These are phyloP conservation scores for Colletotrichum sp. DNA, from an alignment of 2,329 filamentous ascomycete genomes.

Conservation along the genomic window DNA sequence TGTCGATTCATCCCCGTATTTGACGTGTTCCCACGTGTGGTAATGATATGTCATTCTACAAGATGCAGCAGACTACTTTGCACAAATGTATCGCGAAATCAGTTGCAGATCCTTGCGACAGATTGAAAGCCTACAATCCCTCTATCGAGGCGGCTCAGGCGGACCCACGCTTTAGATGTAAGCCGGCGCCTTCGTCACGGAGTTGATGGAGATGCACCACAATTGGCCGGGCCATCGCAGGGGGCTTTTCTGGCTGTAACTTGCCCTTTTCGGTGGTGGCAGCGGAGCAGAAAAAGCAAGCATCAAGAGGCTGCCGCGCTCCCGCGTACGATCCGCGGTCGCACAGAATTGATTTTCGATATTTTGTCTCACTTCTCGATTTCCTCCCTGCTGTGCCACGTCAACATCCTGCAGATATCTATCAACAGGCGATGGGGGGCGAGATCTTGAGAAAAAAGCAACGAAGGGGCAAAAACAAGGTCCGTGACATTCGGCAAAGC, in stretches of 20 bases:
- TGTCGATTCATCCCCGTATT: neutral
- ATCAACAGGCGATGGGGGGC: neutral
- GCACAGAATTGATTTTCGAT: neutral
- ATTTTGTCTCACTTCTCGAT: neutral
- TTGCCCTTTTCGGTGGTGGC: neutral
- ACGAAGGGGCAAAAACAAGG: neutral
- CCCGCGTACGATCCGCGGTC: neutral
- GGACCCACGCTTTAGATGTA: neutral
- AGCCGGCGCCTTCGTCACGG: neutral
- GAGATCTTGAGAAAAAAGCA: neutral
- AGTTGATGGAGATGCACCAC: neutral
- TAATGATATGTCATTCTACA: neutral
- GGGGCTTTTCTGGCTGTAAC: neutral
- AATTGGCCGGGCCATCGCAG: neutral
- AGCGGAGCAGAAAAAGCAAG: neutral
- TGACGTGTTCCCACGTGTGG: neutral
- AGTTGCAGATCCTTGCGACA: neutral
- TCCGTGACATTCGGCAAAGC: neutral
- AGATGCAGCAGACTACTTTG: neutral
- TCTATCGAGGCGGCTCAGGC: neutral
- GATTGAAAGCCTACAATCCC: neutral
- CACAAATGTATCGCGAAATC: neutral
- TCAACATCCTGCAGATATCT: neutral
- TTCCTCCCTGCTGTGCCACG: neutral
- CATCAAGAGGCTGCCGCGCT: neutral